Evolutionary conservation across 306 rosid species (phyloP).

Genomic region (Malus sieversii): DNA sequence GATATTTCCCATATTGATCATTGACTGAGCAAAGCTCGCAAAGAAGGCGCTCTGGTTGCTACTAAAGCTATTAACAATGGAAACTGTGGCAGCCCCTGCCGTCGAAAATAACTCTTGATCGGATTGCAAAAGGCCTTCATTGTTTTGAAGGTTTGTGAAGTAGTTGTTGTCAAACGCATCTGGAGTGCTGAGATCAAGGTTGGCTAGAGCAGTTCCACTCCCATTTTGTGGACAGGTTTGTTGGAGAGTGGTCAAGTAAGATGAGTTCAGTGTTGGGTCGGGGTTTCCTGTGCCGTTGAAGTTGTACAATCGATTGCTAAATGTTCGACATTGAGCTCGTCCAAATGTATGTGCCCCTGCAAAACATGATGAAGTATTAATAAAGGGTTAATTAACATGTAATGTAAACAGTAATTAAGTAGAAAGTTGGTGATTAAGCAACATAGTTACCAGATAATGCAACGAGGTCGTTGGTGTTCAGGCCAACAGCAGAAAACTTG

Average conservation of each 20-base stretch:
- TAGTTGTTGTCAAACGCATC: slow-evolving; percentile 54
- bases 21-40: slow-evolving; percentile 46
- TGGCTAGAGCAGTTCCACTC: slow-evolving; percentile 22
- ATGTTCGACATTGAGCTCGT: slow-evolving; percentile 45
- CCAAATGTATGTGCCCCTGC: slow-evolving; percentile 77
- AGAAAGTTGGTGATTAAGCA: neutral
- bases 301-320: slow-evolving; percentile 42
- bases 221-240: slow-evolving; percentile 59
- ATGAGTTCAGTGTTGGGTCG: slow-evolving; percentile 49
- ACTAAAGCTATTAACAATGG: slow-evolving; percentile 48
- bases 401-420: neutral
- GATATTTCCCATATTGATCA: slow-evolving; percentile 72
- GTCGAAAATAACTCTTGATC: slow-evolving; percentile 55
- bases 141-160: slow-evolving; percentile 33
- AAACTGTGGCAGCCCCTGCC: slow-evolving; percentile 32
- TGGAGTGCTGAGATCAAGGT: slow-evolving; percentile 36
- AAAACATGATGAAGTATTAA: neutral
- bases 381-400: neutral
- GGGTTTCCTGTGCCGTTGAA: slow-evolving; percentile 40
- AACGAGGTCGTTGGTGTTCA: slow-evolving; percentile 60
- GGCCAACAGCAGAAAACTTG: slow-evolving; percentile 50
- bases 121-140: slow-evolving; percentile 45
- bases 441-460: slow-evolving; percentile 55
- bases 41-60: slow-evolving; percentile 47
- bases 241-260: slow-evolving; percentile 41